Base-by-base conservation (phyloP, 371 early-diverging fungal species). In the Mortierella sp. region DNA sequence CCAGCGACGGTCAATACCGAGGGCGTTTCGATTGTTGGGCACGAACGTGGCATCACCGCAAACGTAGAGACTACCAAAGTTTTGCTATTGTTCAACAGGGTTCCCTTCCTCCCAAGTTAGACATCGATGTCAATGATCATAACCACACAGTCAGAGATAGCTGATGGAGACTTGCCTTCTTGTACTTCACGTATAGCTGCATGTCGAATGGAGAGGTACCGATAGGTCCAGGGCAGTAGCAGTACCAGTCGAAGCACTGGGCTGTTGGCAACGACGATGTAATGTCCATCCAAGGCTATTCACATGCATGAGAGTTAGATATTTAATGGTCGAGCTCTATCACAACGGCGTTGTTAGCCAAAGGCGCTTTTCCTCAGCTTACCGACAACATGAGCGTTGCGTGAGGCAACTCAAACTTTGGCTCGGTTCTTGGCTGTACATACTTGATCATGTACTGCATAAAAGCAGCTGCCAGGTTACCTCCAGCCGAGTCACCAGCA, bases 401-500 rank as follows among this genome's bases (percentile, higher is more conserved):
- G 31, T 72, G 72, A 13, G 74, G 74, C 28, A 68, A 6, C 8
- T 60, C 52, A 30, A 50, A 64, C 24, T 50, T 47, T 12, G 64
- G 67, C 13, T 53, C 38, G 7, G 64, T 60, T 26, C 57, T 50
- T 9, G 74, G 74, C 18, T 74, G 68, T n/a, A 74, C 76, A 58
- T 74, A 74, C 8, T 26, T 43, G 3, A 18, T 16, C 69, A 74
- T 41, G 41, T 74, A 74, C 24, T 57, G 2, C 61, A 66, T 58
- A 18, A 87, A 78, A 0, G 82, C 76, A 38, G 82, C 78, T 21
- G 82, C 64, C 28, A 90, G 64, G 38, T 86, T 86, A 16, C 87
- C 89, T 14, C 91, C 91, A 31, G 90, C 90, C 14, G 83, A 83
- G 54, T 89, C 89, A n/a, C 89, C 91, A 56, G 79, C 83, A 0